These are phyloP conservation scores for Xylariaceae sp. DNA, from an alignment of 2,329 filamentous ascomycete genomes.

Conservation along the genomic window DNA sequence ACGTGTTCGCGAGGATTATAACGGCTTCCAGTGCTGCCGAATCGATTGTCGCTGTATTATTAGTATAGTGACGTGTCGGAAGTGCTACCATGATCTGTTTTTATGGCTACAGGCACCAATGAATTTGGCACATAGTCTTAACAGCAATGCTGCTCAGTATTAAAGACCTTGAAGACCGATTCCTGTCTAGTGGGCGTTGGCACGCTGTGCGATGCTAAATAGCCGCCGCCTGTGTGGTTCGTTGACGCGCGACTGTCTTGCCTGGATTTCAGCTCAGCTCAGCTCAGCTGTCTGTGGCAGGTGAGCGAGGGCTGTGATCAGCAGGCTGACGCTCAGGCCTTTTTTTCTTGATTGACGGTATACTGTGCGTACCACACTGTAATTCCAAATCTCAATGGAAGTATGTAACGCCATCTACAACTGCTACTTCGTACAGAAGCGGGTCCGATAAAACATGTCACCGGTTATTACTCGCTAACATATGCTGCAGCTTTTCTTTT, in stretches of 20 bases:
- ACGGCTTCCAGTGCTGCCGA: conserved; percentile 9
- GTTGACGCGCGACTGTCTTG: conserved; percentile 24
- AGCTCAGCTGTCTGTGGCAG: no score
- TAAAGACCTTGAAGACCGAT: not conserved
- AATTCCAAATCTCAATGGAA: conserved; percentile 13
- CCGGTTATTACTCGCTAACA: no score
- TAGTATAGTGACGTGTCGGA: not conserved
- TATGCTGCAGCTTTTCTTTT: no score
- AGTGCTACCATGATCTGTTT: not conserved
- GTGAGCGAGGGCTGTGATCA: no score
- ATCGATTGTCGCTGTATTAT: conserved; percentile 6
- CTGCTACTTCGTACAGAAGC: no score
- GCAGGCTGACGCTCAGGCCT: no score
- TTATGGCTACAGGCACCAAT: not conserved
- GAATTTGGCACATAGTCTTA: conserved; percentile 13
- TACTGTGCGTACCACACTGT: not conserved
- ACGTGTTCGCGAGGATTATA: no score
- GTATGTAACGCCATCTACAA: no score
- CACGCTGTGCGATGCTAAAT: conserved; percentile 15
- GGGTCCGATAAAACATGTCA: no score
- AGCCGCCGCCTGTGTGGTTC: conserved; percentile 4
- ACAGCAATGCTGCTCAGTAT: no score
- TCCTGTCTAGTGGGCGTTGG: not conserved
- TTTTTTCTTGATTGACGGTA: no score
- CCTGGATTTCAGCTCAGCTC: conserved; percentile 15